Percentiles rank a stretch among this genome's conserved stretches.
phyloP scores from a whole-genome alignment of 495 filamentous ascomycete genomes.

The Darksidea phi region DNA sequence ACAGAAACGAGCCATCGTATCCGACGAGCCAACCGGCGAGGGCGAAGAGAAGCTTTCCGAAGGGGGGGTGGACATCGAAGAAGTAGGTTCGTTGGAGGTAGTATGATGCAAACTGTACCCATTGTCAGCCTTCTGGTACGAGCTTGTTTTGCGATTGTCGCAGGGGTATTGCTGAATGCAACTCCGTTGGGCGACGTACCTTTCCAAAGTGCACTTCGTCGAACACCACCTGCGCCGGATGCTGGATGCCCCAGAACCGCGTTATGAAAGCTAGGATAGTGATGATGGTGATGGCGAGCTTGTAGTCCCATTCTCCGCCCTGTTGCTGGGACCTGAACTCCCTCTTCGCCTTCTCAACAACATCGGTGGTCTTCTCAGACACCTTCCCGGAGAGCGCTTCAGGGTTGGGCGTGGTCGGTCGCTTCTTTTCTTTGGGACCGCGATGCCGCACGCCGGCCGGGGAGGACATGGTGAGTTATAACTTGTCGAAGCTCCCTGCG shows the following conservation, averaged over 20 bases:
- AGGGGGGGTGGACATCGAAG: constrained; percentile 99
- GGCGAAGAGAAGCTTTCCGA: constrained; percentile 86
- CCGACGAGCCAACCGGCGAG: constrained; percentile 94
- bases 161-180: background rate
- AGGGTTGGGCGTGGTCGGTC: constrained; percentile 36
- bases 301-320: constrained; percentile 75
- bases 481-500: constrained; percentile 21
- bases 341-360: constrained; percentile 37
- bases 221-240: constrained; percentile 96
- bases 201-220: constrained; percentile 99
- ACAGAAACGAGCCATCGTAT: constrained; percentile 95
- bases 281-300: constrained; percentile 72
- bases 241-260: constrained; percentile 89
- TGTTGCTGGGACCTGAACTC: constrained; percentile 29
- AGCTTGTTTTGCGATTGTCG: background rate
- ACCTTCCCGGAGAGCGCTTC: constrained; percentile 26
- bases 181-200: constrained; percentile 52
- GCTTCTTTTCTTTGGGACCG: constrained; percentile 39
- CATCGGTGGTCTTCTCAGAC: constrained; percentile 30
- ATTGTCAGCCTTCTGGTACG: constrained; percentile 7
- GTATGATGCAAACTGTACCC: constrained; percentile 80
- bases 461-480: constrained; percentile 38
- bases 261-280: constrained; percentile 84
- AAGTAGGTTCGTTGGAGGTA: constrained; percentile 98
- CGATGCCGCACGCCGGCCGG: constrained; percentile 40